Conservation (phyloP, 352 stramenopile genomes). For the Pseudoperonospora humuli region DNA sequence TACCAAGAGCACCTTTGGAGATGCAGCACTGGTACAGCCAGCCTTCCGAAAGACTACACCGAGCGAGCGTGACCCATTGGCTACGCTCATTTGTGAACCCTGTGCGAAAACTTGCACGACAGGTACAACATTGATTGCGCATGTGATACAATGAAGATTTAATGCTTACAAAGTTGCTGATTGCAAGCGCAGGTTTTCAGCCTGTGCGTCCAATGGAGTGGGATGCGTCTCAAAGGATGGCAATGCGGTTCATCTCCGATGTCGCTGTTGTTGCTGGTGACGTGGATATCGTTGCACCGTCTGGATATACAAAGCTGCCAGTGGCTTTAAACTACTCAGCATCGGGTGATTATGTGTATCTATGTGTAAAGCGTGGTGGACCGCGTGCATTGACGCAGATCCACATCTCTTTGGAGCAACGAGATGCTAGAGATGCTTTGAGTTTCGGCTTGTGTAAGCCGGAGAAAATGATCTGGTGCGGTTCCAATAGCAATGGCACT, state of each 20-base stretch:
- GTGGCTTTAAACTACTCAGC: constrained; percentile 55
- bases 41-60: constrained; percentile 28
- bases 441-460: not conserved
- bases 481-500: constrained; percentile 26
- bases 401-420: constrained; percentile 8
- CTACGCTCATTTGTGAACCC: constrained; percentile 43
- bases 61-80: not conserved
- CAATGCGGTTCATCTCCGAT: constrained; percentile 56
- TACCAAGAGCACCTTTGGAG: constrained; percentile 50
- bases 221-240: constrained; percentile 20
- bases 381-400: constrained; percentile 33
- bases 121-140: constrained; percentile 20
- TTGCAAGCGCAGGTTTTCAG: constrained; percentile 29
- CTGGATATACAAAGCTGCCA: constrained; percentile 46
- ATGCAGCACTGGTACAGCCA: constrained; percentile 37
- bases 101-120: constrained; percentile 61
- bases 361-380: constrained; percentile 58
- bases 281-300: constrained; percentile 35
- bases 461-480: constrained; percentile 12
- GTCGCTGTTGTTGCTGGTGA: constrained; percentile 49
- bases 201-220: constrained; percentile 42
- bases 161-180: constrained; percentile 5
- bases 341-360: constrained; percentile 57
- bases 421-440: constrained; percentile 1
- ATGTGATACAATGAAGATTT: no score